Percentiles rank a stretch among this genome's conserved stretches.
phyloP scores from a whole-genome alignment of 768 basidiomycete species.

The Cystofilobasidium macerans region DNA sequence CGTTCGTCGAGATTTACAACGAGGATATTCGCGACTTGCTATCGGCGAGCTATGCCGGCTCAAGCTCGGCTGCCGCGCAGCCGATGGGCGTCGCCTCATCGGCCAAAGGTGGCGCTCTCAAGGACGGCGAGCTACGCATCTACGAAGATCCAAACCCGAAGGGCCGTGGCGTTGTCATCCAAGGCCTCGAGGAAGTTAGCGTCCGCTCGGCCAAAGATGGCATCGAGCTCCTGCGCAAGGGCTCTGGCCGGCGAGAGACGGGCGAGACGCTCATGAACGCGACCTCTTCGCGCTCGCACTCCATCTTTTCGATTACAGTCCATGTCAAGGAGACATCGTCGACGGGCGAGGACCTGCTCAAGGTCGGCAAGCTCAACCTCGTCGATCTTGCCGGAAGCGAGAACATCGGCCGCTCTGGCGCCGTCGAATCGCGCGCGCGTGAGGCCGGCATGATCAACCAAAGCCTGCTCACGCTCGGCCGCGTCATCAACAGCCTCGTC shows the following conservation, averaged over 20 bases:
- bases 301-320: constrained; percentile 91
- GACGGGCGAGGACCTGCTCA: constrained; percentile 71
- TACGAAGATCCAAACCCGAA: constrained; percentile 83
- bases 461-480: constrained; percentile 85
- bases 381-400: constrained; percentile 97
- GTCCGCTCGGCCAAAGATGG: constrained; percentile 77
- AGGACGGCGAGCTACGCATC: constrained; percentile 56
- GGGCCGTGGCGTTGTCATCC: constrained; percentile 65
- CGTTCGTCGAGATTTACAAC: constrained; percentile 92
- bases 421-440: constrained; percentile 83
- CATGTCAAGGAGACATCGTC: constrained; percentile 65
- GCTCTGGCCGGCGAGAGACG: constrained; percentile 79
- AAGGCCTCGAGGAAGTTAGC: constrained; percentile 80
- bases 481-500: constrained; percentile 92
- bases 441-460: constrained; percentile 99
- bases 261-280: constrained; percentile 97
- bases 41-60: constrained; percentile 33
- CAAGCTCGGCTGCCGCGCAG: neutral
- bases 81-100: constrained; percentile 18
- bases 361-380: constrained; percentile 88
- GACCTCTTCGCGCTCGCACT: constrained; percentile 88
- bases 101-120: constrained; percentile 19
- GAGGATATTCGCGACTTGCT: constrained; percentile 94
- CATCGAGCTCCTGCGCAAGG: constrained; percentile 70
- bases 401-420: constrained; percentile 90